A percentile compares a stretch with the other conserved stretches of the same genome.
Evolutionary conservation across 768 basidiomycete genomes (phyloP).

Genomic region (Leccinellum albellum): DNA sequence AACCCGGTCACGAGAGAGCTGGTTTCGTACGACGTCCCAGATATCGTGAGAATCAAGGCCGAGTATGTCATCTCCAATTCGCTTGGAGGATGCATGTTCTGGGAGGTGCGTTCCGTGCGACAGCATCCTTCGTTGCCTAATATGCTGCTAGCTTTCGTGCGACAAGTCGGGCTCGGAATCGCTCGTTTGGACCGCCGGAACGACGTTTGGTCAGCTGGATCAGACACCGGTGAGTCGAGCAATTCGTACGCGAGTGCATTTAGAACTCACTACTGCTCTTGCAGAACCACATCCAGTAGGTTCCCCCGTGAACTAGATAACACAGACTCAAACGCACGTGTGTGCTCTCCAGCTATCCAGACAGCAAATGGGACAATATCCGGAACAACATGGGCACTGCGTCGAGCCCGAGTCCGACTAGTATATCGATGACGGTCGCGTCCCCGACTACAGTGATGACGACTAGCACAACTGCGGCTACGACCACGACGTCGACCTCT

Average conservation of each 20-base stretch:
- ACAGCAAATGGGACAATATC: slow-evolving; percentile 71
- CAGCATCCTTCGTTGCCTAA: neutral
- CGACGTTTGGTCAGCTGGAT: slow-evolving; percentile 51
- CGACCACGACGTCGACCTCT: neutral
- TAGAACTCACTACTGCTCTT: neutral
- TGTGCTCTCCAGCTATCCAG: slow-evolving; percentile 46
- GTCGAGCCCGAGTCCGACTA: slow-evolving; percentile 16
- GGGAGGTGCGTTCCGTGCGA: slow-evolving; percentile 41
- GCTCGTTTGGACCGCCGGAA: slow-evolving; percentile 49
- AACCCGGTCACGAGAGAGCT: slow-evolving; percentile 62
- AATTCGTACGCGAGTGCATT: neutral
- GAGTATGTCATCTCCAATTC: slow-evolving; percentile 59
- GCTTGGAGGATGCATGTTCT: slow-evolving; percentile 72
- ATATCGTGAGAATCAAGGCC: slow-evolving; percentile 62
- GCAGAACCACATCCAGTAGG: slow-evolving; percentile 59
- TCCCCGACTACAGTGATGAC: neutral
- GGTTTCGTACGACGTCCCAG: slow-evolving; percentile 73
- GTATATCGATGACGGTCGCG: neutral
- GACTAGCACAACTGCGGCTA: neutral
- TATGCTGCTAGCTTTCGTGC: slow-evolving; percentile 41
- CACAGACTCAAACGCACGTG: neutral
- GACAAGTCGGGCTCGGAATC: slow-evolving; percentile 59
- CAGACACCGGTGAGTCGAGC: slow-evolving; percentile 43
- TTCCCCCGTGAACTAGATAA: neutral
- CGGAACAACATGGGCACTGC: slow-evolving; percentile 54